Percentiles rank a stretch among this genome's conserved stretches.
Evolutionary conservation across 306 rosid genomes (phyloP).

Genomic region (Vachellia pachyceras): DNA sequence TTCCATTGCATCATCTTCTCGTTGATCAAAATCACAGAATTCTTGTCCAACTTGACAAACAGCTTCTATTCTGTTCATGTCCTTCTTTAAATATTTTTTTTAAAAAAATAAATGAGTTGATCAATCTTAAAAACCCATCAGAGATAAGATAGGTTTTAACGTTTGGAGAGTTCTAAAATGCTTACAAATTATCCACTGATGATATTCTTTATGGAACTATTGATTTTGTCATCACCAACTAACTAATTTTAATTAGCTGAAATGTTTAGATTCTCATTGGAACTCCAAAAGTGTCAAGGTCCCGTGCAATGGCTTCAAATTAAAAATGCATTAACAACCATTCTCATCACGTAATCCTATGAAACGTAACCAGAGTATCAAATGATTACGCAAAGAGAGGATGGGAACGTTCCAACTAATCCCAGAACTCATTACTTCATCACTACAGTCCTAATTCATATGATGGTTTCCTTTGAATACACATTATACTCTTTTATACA

Average conservation of each 20-base stretch:
- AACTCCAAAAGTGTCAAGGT: not conserved
- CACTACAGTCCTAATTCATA: not conserved
- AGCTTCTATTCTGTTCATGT: too few species aligned
- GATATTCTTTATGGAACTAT: too few species aligned
- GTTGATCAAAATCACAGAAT: too few species aligned
- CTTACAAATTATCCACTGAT: too few species aligned
- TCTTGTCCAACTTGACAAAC: not conserved
- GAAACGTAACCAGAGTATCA: conserved; percentile 28
- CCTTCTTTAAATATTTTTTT: not conserved
- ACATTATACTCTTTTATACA: not conserved
- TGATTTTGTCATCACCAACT: too few species aligned
- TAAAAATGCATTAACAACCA: conserved; percentile 6
- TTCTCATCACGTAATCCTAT: conserved; percentile 32
- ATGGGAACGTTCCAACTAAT: conserved; percentile 3
- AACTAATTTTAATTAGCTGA: not conserved
- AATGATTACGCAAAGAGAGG: conserved; percentile 23
- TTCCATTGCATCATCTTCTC: too few species aligned
- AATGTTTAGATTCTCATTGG: not conserved
- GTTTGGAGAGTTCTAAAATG: not conserved
- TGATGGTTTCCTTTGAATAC: conserved; percentile 38
- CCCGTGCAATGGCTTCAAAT: conserved; percentile 15
- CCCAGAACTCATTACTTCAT: conserved; percentile 6
- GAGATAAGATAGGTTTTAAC: too few species aligned
- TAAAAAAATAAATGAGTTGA: not conserved
- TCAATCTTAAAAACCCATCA: not conserved